Evolutionary conservation across 495 filamentous ascomycete genomes (phyloP), one percentile per base, ranked within the genome.

Genomic region (Immersiella caudata): DNA sequence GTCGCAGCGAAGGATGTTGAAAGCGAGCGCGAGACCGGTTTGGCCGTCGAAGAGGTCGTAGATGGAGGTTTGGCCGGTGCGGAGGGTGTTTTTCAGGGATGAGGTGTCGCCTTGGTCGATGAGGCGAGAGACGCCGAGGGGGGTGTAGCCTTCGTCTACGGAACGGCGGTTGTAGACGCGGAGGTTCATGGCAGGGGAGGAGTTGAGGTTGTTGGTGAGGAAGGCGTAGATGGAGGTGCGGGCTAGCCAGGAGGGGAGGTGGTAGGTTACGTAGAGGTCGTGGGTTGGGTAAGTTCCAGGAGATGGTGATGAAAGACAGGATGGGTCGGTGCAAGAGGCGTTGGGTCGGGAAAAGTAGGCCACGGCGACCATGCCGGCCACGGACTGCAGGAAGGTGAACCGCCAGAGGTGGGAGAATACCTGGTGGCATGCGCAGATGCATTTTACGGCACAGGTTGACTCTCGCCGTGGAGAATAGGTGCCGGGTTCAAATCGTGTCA

Each of bases 151-250:
- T 25, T 58, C 55, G 25, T 4, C 6, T 5, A 18, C 4, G 50
- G 50, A 24, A 7, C 55, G 55, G 55, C 55, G 55, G 55, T 58
- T 24, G 25, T 58, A 58, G 21, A 58, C 55, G 55, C 55, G 55
- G 55, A 58, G 20, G 21, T 58, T 58, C 12, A 58, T 6, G 20
- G 20, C 55, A 7, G 55, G 55, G 14, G 20, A 20, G 21, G 6
- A 6, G 50, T 54, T 58, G 6, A 29, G 55, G 25, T 4, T 25
- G 20, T 3, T 58, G 4, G 55, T 25, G 55, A 7, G 6, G 20
- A 58, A 29, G 11, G 55, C 55, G 55, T 9, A 24, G 55, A 58
- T 3, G 25, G 21, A 25, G 25, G 55, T 25, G 21, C 55, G 55
- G 55, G 55, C 55, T 9, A 58, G 55, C 55, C 55, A 58, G 55